Evolutionary conservation across 169 alveolate genomes (phyloP), one percentile per base, ranked within the genome.

Genomic region (Fabrea salina): DNA sequence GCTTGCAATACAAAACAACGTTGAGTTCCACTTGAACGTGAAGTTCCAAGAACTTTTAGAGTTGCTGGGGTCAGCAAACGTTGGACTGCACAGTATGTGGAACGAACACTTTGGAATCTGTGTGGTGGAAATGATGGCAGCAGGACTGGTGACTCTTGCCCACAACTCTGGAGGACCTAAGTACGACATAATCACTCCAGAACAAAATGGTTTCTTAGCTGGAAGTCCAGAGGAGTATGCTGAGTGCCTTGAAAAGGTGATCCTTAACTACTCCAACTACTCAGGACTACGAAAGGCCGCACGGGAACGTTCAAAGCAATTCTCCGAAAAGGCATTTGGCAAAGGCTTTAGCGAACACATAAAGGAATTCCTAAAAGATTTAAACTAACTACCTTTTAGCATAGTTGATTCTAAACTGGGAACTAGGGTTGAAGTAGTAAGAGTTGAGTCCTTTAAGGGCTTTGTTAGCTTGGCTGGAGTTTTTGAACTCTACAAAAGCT

Each of bases 151-250:
- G 22, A 86, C 93, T 3, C 84, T 96, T 32, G 96, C 97, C 13
- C 97, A 96, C 91, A 89, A 91, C 54, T 92, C 97, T 6, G 98
- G 96, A 7, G 98, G 98, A 35, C 98, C 98, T 5, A 83, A 82
- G 47, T 78, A 77, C 40, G 98, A 96, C 83, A 96, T 95, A 50
- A 82, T 96, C 61, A 85, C 84, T 40, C 82, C 67, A 32, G 67
- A 86, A n/a, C 59, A 39, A 19, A 86, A 85, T 7, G 97, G 98
- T 7, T 89, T 89, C 53, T 79, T 96, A 32, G 96, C 95, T 41
- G 86, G 90, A 13, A 70, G 51, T 67, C 84, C 74, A 47, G 90
- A 89, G 4, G 96, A 92, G 19, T 95, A 91, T 84, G 92, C 88
- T 27, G 82, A 68, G 4, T 56, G 33, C 40, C 47, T 83, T 1